phyloP scores from a whole-genome alignment of 2,329 filamentous ascomycete genomes.

The Claviceps citrina region DNA sequence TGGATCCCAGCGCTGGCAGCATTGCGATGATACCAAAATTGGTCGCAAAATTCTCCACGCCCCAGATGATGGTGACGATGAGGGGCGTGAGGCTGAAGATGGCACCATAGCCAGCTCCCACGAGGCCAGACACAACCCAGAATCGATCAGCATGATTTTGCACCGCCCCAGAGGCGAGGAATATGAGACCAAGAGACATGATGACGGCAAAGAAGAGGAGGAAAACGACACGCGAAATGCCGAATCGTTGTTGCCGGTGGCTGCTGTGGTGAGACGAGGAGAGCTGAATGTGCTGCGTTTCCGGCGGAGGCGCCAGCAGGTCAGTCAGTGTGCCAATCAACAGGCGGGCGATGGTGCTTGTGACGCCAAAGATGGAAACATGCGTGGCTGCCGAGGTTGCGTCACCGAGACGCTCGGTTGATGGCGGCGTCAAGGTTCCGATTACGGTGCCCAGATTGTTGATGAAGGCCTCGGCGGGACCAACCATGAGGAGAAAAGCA shows the following conservation, averaged over 20 bases:
- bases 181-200: conserved; percentile 59
- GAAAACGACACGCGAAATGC: conserved; percentile 65
- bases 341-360: conserved; percentile 81
- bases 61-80: conserved; percentile 94
- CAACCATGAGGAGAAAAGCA: conserved; percentile 85
- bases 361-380: conserved; percentile 80
- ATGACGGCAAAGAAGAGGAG: conserved; percentile 60
- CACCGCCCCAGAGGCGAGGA: conserved; percentile 60
- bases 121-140: conserved; percentile 67
- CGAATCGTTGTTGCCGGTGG: conserved; percentile 25
- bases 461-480: conserved; percentile 93
- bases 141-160: conserved; percentile 67
- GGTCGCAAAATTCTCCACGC: conserved; percentile 94
- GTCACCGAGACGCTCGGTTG: conserved; percentile 23
- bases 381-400: conserved; percentile 64
- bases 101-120: conserved; percentile 86
- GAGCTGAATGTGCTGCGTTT: conserved; percentile 41
- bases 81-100: conserved; percentile 82
- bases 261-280: conserved; percentile 11
- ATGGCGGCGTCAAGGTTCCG: conserved; percentile 58
- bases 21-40: conserved; percentile 95
- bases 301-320: conserved; percentile 56
- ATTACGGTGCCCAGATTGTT: conserved; percentile 95
- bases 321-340: conserved; percentile 80
- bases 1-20: conserved; percentile 74